Conservation (phyloP, 352 stramenopile species). For the Globisporangium ultimum region DNA sequence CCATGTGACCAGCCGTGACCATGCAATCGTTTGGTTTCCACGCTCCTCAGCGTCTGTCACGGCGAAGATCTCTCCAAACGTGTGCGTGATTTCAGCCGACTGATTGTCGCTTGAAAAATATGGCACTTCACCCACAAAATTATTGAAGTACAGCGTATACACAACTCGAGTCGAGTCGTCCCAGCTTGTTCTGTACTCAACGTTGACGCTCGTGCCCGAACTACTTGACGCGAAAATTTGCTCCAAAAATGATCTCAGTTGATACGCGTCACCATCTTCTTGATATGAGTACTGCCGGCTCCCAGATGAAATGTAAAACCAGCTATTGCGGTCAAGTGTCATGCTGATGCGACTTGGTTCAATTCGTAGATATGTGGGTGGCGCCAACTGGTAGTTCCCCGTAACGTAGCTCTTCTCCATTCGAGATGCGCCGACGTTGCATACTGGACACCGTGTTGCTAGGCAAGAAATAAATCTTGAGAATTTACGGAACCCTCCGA, state of each 20-base stretch:
- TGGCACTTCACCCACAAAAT: not conserved
- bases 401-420: not conserved
- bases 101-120: constrained; percentile 4
- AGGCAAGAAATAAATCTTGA: constrained; percentile 30
- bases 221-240: too few species aligned
- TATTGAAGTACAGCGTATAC: not conserved
- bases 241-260: too few species aligned
- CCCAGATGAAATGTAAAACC: not conserved
- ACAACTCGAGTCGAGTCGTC: not conserved
- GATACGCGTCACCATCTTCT: not conserved
- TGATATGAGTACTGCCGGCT: not conserved
- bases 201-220: not conserved
- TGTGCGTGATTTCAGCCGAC: too few species aligned
- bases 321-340: not conserved
- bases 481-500: constrained; percentile 22
- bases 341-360: not conserved
- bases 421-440: constrained; percentile 16
- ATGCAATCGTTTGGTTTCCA: too few species aligned
- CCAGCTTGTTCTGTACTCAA: not conserved
- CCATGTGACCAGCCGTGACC: too few species aligned
- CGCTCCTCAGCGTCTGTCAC: too few species aligned
- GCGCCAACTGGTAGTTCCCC: not conserved
- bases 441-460: constrained; percentile 10
- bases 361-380: constrained; percentile 7
- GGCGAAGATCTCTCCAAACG: too few species aligned